Conservation (phyloP, 2,329 filamentous ascomycete species). For the Fusarium paranaense region DNA sequence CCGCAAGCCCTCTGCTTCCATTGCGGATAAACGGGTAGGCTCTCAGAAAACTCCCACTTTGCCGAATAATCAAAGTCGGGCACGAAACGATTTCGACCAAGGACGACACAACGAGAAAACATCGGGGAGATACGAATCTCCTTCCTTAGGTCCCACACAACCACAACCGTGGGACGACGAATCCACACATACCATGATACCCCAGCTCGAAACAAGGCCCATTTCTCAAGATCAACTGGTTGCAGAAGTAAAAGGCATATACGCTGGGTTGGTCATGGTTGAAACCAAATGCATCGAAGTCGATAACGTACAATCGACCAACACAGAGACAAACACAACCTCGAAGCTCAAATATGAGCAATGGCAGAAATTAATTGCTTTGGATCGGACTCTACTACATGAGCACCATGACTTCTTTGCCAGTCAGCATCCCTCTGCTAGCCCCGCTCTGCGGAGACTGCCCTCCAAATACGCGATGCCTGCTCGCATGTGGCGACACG, state of each 20-base stretch:
- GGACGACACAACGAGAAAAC: conserved; percentile 33
- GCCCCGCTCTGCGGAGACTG: conserved; percentile 72
- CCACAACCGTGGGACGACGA: conserved; percentile 13
- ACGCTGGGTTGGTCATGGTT: conserved; percentile 85
- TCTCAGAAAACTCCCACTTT: conserved; percentile 31
- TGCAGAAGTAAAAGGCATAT: conserved; percentile 85
- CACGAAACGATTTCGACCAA: conserved; percentile 38
- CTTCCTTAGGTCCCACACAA: background rate
- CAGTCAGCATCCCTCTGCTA: conserved; percentile 85
- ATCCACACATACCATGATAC: conserved; percentile 15
- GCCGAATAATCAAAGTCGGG: conserved; percentile 21
- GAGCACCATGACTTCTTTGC: conserved; percentile 92
- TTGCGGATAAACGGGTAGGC: conserved; percentile 27
- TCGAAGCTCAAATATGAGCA: conserved; percentile 71
- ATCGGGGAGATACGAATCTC: conserved; percentile 1
- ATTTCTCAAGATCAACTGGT: conserved; percentile 84
- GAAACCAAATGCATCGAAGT: conserved; percentile 90
- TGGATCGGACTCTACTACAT: conserved; percentile 84
- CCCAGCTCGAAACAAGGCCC: conserved; percentile 17
- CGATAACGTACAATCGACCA: conserved; percentile 69
- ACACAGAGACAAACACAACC: conserved; percentile 51
- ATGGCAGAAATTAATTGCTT: conserved; percentile 84
- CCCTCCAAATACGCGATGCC: conserved; percentile 91
- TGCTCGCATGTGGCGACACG: conserved; percentile 92
- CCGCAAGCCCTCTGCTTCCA: background rate